phyloP scores from a whole-genome alignment of 306 rosid species.

The Quercus berberidifolia region DNA sequence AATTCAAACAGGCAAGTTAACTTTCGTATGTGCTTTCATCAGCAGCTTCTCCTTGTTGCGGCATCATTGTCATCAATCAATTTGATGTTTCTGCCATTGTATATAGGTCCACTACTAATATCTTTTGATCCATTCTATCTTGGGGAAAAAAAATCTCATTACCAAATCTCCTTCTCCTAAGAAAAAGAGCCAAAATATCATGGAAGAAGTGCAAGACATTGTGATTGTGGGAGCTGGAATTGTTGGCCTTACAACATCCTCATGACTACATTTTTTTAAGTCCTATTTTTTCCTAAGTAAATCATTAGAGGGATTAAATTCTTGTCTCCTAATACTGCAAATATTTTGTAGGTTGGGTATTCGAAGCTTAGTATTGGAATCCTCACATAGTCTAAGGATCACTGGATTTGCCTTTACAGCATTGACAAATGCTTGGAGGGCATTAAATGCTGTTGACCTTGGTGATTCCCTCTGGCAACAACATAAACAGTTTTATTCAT shows the following conservation, averaged over 20 bases:
- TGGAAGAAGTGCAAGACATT: constrained; percentile 43
- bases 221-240: constrained; percentile 87
- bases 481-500: constrained; percentile 29
- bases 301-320: too few relatives aligned
- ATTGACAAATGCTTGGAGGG: constrained; percentile 75
- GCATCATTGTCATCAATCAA: too few relatives aligned
- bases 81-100: too few relatives aligned
- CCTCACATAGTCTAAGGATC: constrained; percentile 45
- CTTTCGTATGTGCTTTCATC: too few relatives aligned
- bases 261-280: constrained; percentile 40
- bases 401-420: constrained; percentile 57
- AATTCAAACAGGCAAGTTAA: too few relatives aligned
- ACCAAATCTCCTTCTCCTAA: too few relatives aligned
- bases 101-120: too few relatives aligned
- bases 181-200: not conserved
- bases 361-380: constrained; percentile 62
- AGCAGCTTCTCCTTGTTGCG: too few relatives aligned
- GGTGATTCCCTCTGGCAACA: constrained; percentile 44
- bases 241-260: constrained; percentile 66
- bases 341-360: constrained; percentile 43
- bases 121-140: too few relatives aligned
- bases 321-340: too few relatives aligned
- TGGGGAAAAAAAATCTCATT: too few relatives aligned
- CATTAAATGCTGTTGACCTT: constrained; percentile 59
- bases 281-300: not conserved